Conservation (phyloP, 441 rosid genomes). For the Gossypium lobatum region DNA sequence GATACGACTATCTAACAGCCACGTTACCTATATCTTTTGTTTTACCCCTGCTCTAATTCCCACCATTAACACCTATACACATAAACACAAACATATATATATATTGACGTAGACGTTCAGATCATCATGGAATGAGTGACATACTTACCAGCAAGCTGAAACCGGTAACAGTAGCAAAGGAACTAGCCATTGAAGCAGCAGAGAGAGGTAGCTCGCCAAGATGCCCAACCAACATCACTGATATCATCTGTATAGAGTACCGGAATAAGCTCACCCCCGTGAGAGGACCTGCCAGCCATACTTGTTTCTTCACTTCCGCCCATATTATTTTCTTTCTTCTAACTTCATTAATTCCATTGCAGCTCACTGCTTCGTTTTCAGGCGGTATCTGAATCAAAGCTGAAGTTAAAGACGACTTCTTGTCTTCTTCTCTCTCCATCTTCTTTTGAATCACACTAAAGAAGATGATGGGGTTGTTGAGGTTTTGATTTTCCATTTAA, state of each 20-base stretch:
- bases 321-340: neutral
- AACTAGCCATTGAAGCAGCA: slow-evolving; percentile 65
- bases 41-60: too few species aligned
- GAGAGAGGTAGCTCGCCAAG: slow-evolving; percentile 26
- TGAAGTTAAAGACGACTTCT: slow-evolving; percentile 10
- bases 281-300: slow-evolving; percentile 61
- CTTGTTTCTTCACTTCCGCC: slow-evolving; percentile 51
- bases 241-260: slow-evolving; percentile 45
- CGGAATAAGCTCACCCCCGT: slow-evolving; percentile 36
- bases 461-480: too few species aligned
- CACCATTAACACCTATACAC: too few species aligned
- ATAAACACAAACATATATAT: neutral
- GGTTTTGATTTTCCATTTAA: too few species aligned
- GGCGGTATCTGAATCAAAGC: slow-evolving; percentile 21
- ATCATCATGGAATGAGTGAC: neutral
- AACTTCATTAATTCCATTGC: neutral
- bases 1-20: too few species aligned
- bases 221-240: slow-evolving; percentile 18
- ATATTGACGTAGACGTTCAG: neutral
- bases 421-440: slow-evolving; percentile 25
- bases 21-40: too few species aligned
- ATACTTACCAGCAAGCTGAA: slow-evolving; percentile 51
- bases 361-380: neutral
- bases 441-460: neutral
- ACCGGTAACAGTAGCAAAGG: slow-evolving; percentile 54